phyloP scores from a whole-genome alignment of 2,329 filamentous ascomycete species.

The Exserohilum turcica region DNA sequence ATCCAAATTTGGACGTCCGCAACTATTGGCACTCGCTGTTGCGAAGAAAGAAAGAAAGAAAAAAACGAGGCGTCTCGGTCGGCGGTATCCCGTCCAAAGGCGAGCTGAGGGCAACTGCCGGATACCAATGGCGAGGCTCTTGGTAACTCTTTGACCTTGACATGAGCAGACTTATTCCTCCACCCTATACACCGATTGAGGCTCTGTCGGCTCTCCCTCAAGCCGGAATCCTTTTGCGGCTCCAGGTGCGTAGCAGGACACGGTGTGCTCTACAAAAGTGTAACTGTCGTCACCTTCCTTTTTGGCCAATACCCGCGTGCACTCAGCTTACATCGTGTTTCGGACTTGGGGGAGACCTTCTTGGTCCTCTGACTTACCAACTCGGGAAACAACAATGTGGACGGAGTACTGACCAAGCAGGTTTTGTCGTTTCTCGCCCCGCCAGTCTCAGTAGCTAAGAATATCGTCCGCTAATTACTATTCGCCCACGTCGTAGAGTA shows the following conservation, averaged over 20 bases:
- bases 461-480: not conserved
- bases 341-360: not conserved
- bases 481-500: not conserved
- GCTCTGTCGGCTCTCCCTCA: not conserved
- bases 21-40: not conserved
- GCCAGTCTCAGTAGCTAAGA: not conserved
- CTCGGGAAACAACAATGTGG: not conserved
- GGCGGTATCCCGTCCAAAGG: not conserved
- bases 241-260: not conserved
- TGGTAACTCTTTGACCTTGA: not conserved
- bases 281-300: not conserved
- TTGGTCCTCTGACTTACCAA: not conserved
- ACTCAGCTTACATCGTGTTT: conserved; percentile 1
- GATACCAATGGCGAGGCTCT: not conserved
- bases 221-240: not conserved
- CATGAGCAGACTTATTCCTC: not conserved
- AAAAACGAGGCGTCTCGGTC: not conserved
- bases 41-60: not conserved
- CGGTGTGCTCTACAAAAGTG: not conserved
- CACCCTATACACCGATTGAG: not conserved
- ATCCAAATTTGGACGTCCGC: not conserved
- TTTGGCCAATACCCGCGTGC: not conserved
- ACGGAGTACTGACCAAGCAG: not conserved
- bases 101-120: not conserved
- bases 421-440: not conserved